These are phyloP conservation scores for Fraxinus quadrangulata DNA, from an alignment of 257 asterid species.

Conservation along the genomic window DNA sequence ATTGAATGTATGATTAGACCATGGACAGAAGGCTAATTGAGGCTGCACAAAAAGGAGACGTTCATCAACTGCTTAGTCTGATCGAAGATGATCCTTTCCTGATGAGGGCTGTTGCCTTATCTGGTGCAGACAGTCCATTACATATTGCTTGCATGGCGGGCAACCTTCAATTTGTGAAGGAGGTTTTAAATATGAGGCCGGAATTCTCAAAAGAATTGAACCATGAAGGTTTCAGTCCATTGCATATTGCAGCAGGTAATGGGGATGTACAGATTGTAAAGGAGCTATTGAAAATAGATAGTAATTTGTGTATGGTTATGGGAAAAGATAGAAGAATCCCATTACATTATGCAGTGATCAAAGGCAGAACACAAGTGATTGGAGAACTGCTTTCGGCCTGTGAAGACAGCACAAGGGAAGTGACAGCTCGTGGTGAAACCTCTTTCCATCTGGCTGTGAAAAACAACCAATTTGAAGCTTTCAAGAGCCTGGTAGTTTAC, in stretches of 20 bases:
- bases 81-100: slow-evolving; percentile 25
- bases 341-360: slow-evolving; percentile 32
- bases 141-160: slow-evolving; percentile 26
- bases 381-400: slow-evolving; percentile 19
- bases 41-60: slow-evolving; percentile 21
- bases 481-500: slow-evolving; percentile 17
- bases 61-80: slow-evolving; percentile 19
- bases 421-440: slow-evolving; percentile 35
- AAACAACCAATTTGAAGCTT: slow-evolving; percentile 30
- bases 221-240: slow-evolving; percentile 27
- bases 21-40: slow-evolving; percentile 19
- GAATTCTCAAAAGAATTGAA: slow-evolving; percentile 9
- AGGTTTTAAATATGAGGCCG: slow-evolving; percentile 12
- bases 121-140: slow-evolving; percentile 23
- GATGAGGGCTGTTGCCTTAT: slow-evolving; percentile 7
- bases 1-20: background rate
- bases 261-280: slow-evolving; percentile 20
- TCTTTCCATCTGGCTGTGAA: slow-evolving; percentile 30
- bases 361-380: slow-evolving; percentile 30
- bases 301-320: slow-evolving; percentile 22
- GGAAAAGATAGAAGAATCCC: slow-evolving; percentile 32
- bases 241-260: slow-evolving; percentile 29
- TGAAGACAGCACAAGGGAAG: slow-evolving; percentile 20
- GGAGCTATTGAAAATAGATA: slow-evolving; percentile 14
- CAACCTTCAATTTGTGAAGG: slow-evolving; percentile 21